Conservation (phyloP, 2,329 filamentous ascomycete species). For the Alternaria triticina region DNA sequence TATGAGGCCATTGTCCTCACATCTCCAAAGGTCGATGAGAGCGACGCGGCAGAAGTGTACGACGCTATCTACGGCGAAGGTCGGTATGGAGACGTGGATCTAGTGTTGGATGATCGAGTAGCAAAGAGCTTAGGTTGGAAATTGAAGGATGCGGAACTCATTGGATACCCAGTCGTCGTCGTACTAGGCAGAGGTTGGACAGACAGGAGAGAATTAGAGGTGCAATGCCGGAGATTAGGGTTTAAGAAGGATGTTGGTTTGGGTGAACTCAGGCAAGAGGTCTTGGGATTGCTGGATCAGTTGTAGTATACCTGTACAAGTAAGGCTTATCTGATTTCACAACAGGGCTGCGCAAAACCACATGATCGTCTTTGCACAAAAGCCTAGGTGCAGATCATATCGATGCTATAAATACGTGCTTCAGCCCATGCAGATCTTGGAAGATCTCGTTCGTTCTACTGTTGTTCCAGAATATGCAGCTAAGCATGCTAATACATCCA, state of each 20-base stretch:
- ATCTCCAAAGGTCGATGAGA: slow-evolving; percentile 51
- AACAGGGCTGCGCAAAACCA: not conserved
- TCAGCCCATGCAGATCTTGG: not conserved
- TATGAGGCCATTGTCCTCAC: slow-evolving; percentile 76
- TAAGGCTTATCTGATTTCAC: not conserved
- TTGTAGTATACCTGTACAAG: slow-evolving; percentile 17
- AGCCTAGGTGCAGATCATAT: not conserved
- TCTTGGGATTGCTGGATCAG: slow-evolving; percentile 24
- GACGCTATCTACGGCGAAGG: slow-evolving; percentile 58
- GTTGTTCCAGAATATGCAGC: not conserved
- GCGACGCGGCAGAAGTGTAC: slow-evolving; percentile 66
- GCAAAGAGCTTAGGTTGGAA: slow-evolving; percentile 78
- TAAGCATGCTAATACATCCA: not conserved
- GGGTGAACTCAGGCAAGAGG: slow-evolving; percentile 56
- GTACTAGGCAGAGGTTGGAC: slow-evolving; percentile 67
- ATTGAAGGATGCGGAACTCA: slow-evolving; percentile 84
- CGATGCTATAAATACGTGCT: not conserved
- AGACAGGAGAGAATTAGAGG: slow-evolving; percentile 63
- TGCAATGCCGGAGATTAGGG: slow-evolving; percentile 76
- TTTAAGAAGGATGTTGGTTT: slow-evolving; percentile 66
- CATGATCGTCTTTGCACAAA: not conserved
- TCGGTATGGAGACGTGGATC: slow-evolving; percentile 20
- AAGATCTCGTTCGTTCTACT: not conserved
- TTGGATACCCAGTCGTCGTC: slow-evolving; percentile 85
- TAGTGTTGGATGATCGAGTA: slow-evolving; percentile 51